Conservation (phyloP, 1,284 basidiomycete genomes). For the Lentinula novae-zelandiae region DNA sequence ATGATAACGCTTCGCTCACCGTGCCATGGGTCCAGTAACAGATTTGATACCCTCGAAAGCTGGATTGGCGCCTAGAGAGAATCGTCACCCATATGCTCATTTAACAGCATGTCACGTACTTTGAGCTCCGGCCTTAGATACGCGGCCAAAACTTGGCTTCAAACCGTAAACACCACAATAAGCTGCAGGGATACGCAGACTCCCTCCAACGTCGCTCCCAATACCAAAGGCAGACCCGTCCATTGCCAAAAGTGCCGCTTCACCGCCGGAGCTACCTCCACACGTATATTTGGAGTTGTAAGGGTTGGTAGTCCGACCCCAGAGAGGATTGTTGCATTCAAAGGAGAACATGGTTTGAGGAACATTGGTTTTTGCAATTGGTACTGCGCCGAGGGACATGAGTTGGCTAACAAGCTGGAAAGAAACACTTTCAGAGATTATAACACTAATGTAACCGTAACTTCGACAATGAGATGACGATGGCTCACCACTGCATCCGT, state of each 20-base stretch:
- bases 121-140: constrained; percentile 46
- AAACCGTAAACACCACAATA: constrained; percentile 82
- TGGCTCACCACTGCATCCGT: constrained; percentile 54
- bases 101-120: constrained; percentile 28
- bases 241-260: constrained; percentile 70
- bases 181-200: constrained; percentile 73
- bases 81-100: background rate
- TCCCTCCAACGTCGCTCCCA: constrained; percentile 78
- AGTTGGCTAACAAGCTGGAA: constrained; percentile 40
- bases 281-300: constrained; percentile 60
- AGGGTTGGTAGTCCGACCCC: constrained; percentile 74
- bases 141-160: constrained; percentile 63
- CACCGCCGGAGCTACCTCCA: constrained; percentile 81
- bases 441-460: background rate
- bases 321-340: constrained; percentile 84
- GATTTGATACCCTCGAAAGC: constrained; percentile 67
- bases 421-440: background rate
- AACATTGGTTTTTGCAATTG: constrained; percentile 59
- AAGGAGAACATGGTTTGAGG: constrained; percentile 84
- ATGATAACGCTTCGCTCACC: constrained; percentile 34
- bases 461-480: background rate
- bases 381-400: constrained; percentile 44
- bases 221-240: constrained; percentile 77
- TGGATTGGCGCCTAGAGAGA: constrained; percentile 39
- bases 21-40: constrained; percentile 72